Percentiles rank a stretch among this genome's conserved stretches.
These are phyloP conservation scores for Aspergillus viridinutans DNA, from an alignment of 2,329 filamentous ascomycete species.

Conservation along the genomic window DNA sequence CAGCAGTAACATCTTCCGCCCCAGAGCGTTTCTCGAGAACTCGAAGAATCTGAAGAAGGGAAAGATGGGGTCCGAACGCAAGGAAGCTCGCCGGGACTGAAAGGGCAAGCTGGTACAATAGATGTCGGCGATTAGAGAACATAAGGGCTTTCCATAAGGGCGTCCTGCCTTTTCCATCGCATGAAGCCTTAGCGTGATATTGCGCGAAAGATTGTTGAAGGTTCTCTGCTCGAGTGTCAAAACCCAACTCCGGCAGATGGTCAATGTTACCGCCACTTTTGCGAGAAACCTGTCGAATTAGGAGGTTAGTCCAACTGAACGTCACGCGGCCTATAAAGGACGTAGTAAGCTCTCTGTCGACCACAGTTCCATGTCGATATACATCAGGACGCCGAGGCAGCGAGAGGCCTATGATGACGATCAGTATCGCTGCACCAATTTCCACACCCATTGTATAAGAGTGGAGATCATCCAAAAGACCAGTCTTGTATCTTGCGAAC, in stretches of 20 bases:
- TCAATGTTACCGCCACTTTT: constrained; percentile 58
- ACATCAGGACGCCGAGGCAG: constrained; percentile 66
- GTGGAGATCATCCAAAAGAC: not conserved
- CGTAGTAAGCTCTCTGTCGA: constrained; percentile 61
- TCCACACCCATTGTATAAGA: not conserved
- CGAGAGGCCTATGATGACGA: not conserved
- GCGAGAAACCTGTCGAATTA: constrained; percentile 54
- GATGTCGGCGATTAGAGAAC: constrained; percentile 51
- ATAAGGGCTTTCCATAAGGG: constrained; percentile 60
- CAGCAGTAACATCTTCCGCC: constrained; percentile 44
- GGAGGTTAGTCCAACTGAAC: constrained; percentile 58
- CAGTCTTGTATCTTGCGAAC: not conserved
- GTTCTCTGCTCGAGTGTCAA: constrained; percentile 50
- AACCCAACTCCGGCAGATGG: constrained; percentile 60
- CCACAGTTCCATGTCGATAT: constrained; percentile 53
- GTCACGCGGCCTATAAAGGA: constrained; percentile 60
- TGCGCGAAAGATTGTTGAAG: constrained; percentile 48
- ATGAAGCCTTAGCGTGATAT: not conserved
- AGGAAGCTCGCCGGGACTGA: constrained; percentile 53
- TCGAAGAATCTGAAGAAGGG: constrained; percentile 62
- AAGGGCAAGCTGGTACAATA: constrained; percentile 58
- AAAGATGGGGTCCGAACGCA: constrained; percentile 67
- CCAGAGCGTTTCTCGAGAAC: constrained; percentile 56
- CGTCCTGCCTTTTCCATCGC: constrained; percentile 19
- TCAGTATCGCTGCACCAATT: not conserved